A percentile compares a stretch with the other conserved stretches of the same genome.
phyloP scores from a whole-genome alignment of 1,139 yeast genomes.

The Yamadazyma sp. region DNA sequence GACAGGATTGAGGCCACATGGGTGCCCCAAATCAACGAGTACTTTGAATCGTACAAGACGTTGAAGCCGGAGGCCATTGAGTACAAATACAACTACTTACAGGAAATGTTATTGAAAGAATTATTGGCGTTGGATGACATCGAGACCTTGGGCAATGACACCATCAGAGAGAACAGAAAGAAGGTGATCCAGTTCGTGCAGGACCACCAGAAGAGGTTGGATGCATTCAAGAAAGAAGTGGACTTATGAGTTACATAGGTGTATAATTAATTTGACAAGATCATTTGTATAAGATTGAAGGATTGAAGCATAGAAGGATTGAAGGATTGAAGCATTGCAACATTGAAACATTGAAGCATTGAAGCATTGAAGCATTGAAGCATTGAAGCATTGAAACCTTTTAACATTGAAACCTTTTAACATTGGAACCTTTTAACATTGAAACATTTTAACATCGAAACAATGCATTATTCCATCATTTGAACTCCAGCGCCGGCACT shows the following conservation, averaged over 20 bases:
- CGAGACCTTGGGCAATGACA: conserved; percentile 51
- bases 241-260: conserved; percentile 9
- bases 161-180: conserved; percentile 58
- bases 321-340: too few relatives aligned
- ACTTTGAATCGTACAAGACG: conserved; percentile 31
- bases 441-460: neutral
- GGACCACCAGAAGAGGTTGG: conserved; percentile 58
- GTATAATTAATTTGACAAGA: too few relatives aligned
- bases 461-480: neutral
- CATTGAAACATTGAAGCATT: too few relatives aligned
- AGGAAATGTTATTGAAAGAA: conserved; percentile 67
- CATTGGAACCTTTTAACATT: neutral
- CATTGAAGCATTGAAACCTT: too few relatives aligned
- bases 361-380: too few relatives aligned
- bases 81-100: conserved; percentile 58
- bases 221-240: conserved; percentile 46
- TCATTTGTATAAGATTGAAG: too few relatives aligned
- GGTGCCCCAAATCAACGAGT: conserved; percentile 46
- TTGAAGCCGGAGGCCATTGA: conserved; percentile 41
- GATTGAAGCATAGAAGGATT: too few relatives aligned
- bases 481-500: conserved; percentile 17
- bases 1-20: conserved; percentile 43
- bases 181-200: conserved; percentile 62
- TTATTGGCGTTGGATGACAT: conserved; percentile 65
- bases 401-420: too few relatives aligned